Base-by-base conservation (phyloP, 2,329 filamentous ascomycete genomes). In the Epichloe sp. region DNA sequence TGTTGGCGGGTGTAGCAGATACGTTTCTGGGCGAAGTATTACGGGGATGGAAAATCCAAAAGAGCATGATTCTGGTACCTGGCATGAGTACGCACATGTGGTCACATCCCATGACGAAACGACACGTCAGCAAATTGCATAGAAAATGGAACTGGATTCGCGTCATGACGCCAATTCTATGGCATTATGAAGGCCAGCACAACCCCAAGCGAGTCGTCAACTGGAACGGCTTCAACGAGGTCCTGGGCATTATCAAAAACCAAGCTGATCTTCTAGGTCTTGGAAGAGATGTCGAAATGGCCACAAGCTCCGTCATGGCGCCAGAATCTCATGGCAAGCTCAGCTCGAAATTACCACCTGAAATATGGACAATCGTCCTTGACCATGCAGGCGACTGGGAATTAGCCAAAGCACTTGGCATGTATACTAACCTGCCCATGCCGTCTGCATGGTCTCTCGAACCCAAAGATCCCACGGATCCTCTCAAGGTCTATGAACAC, bases 301-400 rank as follows among this genome's bases (percentile, higher is more conserved):
- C 74, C 31, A 70, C 72, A 1, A 66, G 68, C 14, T 62, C 69
- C 35, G 63, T 62, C 23, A 61, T 65, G 23, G 59, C 70, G 5
- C 60, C 64, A 0, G 66, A 63, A 21, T 61, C 57, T 44, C 62
- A 63, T 38, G 61, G 63, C 42, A 63, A 59, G 51, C 58, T 65
- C 47, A 68, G 68, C 51, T 68, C 68, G 19, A 71, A 71, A 42
- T 71, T 97, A 1, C 91, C 91, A 0, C 81, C 86, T 0, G 91
- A 97, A 67, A 77, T 96, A 40, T 95, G 90, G 88, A 85, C 85
- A 35, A 85, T 91, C 52, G 85, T 97, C 46, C 80, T 96, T 43
- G 86, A 94, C 56, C 81, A 84, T 55, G 80, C 89, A 0, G 82
- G 82, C 43, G 91, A 97, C 65, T 97, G 91, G 91, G 91, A 96